A percentile compares a stretch with the other conserved stretches of the same genome.
These are phyloP conservation scores for Terfezia boudieri DNA, from an alignment of 495 filamentous ascomycete species.

Conservation along the genomic window DNA sequence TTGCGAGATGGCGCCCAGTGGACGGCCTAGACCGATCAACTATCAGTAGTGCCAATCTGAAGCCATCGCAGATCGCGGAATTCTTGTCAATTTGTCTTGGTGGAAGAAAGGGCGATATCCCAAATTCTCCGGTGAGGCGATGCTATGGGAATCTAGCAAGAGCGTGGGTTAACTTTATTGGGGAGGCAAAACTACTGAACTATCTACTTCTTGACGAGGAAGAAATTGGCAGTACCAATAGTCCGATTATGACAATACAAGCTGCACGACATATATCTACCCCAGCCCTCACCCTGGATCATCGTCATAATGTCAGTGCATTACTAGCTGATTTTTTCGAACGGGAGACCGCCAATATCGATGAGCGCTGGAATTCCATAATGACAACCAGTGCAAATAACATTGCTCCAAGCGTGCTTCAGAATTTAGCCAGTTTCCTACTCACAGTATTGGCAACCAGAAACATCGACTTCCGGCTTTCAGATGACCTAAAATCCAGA, in stretches of 20 bases:
- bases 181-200: constrained; percentile 11
- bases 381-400: background rate
- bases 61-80: background rate
- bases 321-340: background rate
- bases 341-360: background rate
- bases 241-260: background rate
- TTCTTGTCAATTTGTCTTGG: background rate
- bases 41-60: background rate
- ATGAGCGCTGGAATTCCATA: background rate
- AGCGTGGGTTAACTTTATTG: constrained; percentile 23
- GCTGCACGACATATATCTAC: background rate
- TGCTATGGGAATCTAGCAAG: constrained; percentile 14
- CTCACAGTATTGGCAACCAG: background rate
- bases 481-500: background rate
- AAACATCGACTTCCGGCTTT: background rate
- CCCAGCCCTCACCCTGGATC: background rate
- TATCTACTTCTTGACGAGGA: constrained; percentile 21
- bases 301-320: background rate
- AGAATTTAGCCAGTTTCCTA: background rate
- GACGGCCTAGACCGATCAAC: background rate
- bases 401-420: background rate
- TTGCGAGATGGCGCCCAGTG: constrained; percentile 48
- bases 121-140: background rate
- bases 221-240: background rate
- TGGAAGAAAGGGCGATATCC: background rate